phyloP scores from a whole-genome alignment of 139 green algal genomes.

The Asterochloris sp. region DNA sequence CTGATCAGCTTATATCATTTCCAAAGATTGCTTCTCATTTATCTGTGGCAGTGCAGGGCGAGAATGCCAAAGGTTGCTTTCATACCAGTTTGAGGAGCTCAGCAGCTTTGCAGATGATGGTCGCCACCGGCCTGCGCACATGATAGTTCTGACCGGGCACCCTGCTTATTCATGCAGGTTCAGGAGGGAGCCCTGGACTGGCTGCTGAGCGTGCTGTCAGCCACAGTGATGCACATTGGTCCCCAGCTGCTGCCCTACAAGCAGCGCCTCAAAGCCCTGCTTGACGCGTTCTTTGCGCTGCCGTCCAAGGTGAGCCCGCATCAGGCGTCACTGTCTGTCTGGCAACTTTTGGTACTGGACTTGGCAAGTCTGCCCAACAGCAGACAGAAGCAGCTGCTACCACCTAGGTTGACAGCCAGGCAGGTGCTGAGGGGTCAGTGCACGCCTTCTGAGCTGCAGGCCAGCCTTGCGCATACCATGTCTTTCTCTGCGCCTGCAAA shows the following conservation, averaged over 20 bases:
- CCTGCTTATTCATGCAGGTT: constrained; percentile 6
- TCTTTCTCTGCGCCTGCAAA: too few species aligned
- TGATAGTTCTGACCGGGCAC: background rate
- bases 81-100: background rate
- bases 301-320: constrained; percentile 24
- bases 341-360: too few species aligned
- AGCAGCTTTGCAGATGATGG: background rate
- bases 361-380: too few species aligned
- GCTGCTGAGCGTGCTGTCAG: constrained; percentile 35
- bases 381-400: too few species aligned
- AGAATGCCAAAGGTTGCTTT: background rate
- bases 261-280: constrained; percentile 10
- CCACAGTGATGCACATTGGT: constrained; percentile 25
- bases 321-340: background rate
- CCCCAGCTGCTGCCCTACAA: constrained; percentile 14
- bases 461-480: too few species aligned
- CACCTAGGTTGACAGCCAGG: too few species aligned
- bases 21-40: too few species aligned
- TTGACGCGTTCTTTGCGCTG: constrained; percentile 15
- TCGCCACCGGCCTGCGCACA: background rate
- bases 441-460: too few species aligned
- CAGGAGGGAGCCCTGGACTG: constrained; percentile 40
- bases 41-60: too few species aligned
- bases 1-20: too few species aligned
- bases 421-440: too few species aligned